Percentiles rank a stretch among this genome's conserved stretches.
Conservation (phyloP, 306 rosid genomes). For the Vigna mungo region DNA sequence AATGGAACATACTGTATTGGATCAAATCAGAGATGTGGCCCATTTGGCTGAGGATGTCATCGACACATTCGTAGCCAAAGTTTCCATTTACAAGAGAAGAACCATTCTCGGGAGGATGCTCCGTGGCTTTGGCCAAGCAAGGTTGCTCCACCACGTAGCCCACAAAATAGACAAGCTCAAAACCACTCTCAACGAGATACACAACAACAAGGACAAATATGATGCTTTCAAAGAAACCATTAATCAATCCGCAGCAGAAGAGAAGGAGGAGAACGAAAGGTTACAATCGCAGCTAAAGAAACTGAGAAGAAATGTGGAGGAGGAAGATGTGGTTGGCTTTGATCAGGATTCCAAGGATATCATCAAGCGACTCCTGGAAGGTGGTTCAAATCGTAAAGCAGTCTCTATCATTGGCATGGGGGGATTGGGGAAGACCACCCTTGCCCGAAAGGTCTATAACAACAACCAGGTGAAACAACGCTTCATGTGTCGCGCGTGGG, state of each 20-base stretch:
- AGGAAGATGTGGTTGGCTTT: constrained; percentile 26
- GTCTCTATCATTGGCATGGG: constrained; percentile 27
- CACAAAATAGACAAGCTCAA: too few relatives aligned
- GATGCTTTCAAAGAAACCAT: too few relatives aligned
- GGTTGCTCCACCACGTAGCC: neutral
- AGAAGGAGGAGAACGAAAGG: too few relatives aligned
- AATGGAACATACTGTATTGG: neutral
- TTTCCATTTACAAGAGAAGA: neutral
- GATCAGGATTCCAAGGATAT: neutral
- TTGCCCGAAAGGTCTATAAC: constrained; percentile 24
- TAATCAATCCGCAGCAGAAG: too few relatives aligned
- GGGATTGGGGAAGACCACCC: constrained; percentile 43
- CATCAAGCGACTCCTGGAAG: neutral
- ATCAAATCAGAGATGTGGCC: constrained; percentile 34
- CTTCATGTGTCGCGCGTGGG: neutral
- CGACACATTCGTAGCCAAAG: constrained; percentile 12
- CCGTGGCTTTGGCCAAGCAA: neutral
- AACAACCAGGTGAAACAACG: neutral
- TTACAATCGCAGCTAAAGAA: too few relatives aligned
- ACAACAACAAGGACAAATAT: too few relatives aligned
- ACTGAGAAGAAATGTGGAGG: neutral
- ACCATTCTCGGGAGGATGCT: neutral
- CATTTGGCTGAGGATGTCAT: constrained; percentile 38
- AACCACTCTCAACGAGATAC: too few relatives aligned
- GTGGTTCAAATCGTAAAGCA: neutral